Evolutionary conservation across 2,329 filamentous ascomycete species (phyloP), one percentile per base, ranked within the genome.

Genomic region (Pestalotiopsis sp.): DNA sequence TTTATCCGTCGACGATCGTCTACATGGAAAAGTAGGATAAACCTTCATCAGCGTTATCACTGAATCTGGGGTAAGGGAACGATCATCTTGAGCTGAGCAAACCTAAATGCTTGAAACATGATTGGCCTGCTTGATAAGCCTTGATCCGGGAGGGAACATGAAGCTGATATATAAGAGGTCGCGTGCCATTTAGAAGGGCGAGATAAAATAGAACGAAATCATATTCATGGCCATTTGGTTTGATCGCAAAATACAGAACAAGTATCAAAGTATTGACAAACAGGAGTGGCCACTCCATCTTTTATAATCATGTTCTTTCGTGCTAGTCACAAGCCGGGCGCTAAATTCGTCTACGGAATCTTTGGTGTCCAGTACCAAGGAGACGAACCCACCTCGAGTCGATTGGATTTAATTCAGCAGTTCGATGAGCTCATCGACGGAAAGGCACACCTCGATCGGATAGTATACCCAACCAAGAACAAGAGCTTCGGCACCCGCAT

Each of bases 361-460:
- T 38, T 60, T 60, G 58, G 58, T 7, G 58, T 60, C 17, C 58
- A 60, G 58, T 60, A 60, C 17, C 58, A n/a, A 60, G 58, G 25
- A 4, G 17, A 60, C 4, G 58, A 60, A 60, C 23, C 58, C 13
- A 60, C 25, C 23, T 14, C 25, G 58, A 60, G 25, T 6, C 58
- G 25, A 38, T 14, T n/a, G 20, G 31, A 27, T 23, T 23, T 60
- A 38, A 60, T 60, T 12, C 14, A 52, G 23, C 45, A 20, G 7
- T 52, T 52, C 45, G 45, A 52, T 52, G 45, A 52, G n/a, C 45
- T 52, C n/a, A 52, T 52, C 45, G 45, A 52, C 11, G 45, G n/a
- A 17, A 52, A 52, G 45, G 7, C 45, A 9, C 45, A 52, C 5
- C 17, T 52, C 45, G n/a, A 52, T 52, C 45, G 45, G 17, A 52